Conservation (phyloP, 1,139 yeast genomes). For the Petasospora fabianii region DNA sequence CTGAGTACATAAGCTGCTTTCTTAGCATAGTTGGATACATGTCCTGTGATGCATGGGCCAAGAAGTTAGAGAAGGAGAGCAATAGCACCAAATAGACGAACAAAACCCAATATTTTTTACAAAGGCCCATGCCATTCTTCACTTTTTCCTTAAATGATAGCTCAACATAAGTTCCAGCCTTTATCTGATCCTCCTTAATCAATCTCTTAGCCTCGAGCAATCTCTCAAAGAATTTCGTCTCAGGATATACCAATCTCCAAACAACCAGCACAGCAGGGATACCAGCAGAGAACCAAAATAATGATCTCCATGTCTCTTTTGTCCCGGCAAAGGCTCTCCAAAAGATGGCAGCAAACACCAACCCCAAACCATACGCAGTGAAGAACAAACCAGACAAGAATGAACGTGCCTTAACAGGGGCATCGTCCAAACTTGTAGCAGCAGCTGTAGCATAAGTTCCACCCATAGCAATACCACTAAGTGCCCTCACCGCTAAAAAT, state of each 20-base stretch:
- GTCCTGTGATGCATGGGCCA: conserved; percentile 55
- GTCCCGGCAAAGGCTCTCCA: conserved; percentile 37
- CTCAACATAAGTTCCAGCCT: conserved; percentile 19
- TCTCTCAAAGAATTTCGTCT: conserved; percentile 33
- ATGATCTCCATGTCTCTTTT: conserved; percentile 44
- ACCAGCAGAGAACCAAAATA: conserved; percentile 55
- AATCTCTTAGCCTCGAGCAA: conserved; percentile 27
- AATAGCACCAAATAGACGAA: conserved; percentile 43
- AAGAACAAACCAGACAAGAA: conserved; percentile 44
- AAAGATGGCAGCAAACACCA: conserved; percentile 41
- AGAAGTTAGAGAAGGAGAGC: conserved; percentile 49
- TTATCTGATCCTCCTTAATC: conserved; percentile 39
- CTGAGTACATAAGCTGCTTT: conserved; percentile 36
- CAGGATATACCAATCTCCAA: conserved; percentile 42
- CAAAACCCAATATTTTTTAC: conserved; percentile 25
- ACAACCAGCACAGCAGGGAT: conserved; percentile 38
- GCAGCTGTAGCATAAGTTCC: conserved; percentile 49
- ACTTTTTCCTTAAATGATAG: conserved; percentile 17
- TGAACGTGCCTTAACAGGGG: conserved; percentile 40
- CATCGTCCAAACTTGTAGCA: conserved; percentile 46
- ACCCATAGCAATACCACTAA: conserved; percentile 51
- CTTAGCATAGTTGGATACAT: conserved; percentile 46
- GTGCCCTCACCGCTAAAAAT: conserved; percentile 49
- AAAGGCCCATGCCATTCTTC: conserved; percentile 25
- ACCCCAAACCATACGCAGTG: conserved; percentile 44